phyloP scores from a whole-genome alignment of 1,284 basidiomycete genomes.

The Butyriboletus appendiculatus region DNA sequence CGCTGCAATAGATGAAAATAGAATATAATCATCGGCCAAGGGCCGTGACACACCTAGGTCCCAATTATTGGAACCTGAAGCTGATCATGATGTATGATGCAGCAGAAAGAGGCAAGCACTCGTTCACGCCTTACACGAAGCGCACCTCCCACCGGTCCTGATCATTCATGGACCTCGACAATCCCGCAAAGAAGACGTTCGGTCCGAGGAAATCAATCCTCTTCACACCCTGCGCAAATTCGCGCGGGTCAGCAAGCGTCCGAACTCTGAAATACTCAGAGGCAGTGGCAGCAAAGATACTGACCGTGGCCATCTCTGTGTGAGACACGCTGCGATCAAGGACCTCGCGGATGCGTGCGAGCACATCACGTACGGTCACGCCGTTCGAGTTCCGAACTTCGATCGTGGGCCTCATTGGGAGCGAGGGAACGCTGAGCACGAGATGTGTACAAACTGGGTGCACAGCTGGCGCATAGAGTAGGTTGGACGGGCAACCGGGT shows the following conservation, averaged over 20 bases:
- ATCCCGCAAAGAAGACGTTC: constrained; percentile 30
- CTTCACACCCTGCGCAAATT: constrained; percentile 37
- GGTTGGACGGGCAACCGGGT: constrained; percentile 15
- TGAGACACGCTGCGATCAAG: constrained; percentile 28
- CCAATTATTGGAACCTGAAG: constrained; percentile 17
- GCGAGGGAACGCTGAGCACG: constrained; percentile 20
- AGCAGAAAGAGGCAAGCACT: not conserved
- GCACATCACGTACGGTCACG: constrained; percentile 32
- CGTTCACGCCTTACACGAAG: constrained; percentile 21
- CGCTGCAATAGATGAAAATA: constrained; percentile 22
- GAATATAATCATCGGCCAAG: constrained; percentile 9
- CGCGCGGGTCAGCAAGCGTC: constrained; percentile 33
- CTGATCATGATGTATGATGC: constrained; percentile 13
- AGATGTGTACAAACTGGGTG: constrained; percentile 21
- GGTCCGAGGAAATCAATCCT: constrained; percentile 36
- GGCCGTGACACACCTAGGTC: constrained; percentile 8
- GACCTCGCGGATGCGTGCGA: constrained; percentile 28
- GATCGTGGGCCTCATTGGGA: constrained; percentile 32
- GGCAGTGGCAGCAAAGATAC: constrained; percentile 17
- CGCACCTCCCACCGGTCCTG: constrained; percentile 29
- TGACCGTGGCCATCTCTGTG: constrained; percentile 31
- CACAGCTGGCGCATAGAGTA: constrained; percentile 26
- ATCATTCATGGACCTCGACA: constrained; percentile 25
- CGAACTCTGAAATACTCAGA: constrained; percentile 33
- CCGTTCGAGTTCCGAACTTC: constrained; percentile 32